Evolutionary conservation across 345 rosid genomes (phyloP).

Genomic region (Murraya koenigii): DNA sequence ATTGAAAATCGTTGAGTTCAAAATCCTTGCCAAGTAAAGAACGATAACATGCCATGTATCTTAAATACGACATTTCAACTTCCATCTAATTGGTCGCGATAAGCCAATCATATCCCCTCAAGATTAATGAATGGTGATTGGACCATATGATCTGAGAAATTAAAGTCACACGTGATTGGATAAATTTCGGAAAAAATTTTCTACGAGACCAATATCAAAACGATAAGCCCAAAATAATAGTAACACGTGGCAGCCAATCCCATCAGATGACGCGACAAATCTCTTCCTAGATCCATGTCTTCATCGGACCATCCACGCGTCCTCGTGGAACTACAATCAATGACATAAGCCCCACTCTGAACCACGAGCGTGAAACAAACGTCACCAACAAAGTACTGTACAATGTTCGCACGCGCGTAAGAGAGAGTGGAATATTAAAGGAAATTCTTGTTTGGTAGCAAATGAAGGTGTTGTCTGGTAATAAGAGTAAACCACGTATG

Average conservation of each 20-base stretch:
- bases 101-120: background rate
- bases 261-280: background rate
- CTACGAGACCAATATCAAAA: background rate
- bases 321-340: background rate
- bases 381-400: background rate
- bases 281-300: slow-evolving; percentile 17
- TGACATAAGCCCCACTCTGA: background rate
- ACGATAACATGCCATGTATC: background rate
- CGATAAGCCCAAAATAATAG: background rate
- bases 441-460: background rate
- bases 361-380: background rate
- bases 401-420: background rate
- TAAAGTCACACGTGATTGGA: background rate
- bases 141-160: background rate
- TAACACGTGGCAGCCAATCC: background rate
- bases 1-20: too few relatives aligned
- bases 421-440: slow-evolving; percentile 11
- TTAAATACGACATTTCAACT: background rate
- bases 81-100: background rate
- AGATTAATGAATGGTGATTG: background rate
- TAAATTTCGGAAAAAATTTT: background rate
- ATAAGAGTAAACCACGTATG: slow-evolving; percentile 26
- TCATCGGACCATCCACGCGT: slow-evolving; percentile 34
- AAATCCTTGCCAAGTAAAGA: too few relatives aligned
- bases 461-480: slow-evolving; percentile 5